Base-by-base conservation (phyloP, 495 filamentous ascomycete genomes). In the Aspergillus funiculosus region DNA sequence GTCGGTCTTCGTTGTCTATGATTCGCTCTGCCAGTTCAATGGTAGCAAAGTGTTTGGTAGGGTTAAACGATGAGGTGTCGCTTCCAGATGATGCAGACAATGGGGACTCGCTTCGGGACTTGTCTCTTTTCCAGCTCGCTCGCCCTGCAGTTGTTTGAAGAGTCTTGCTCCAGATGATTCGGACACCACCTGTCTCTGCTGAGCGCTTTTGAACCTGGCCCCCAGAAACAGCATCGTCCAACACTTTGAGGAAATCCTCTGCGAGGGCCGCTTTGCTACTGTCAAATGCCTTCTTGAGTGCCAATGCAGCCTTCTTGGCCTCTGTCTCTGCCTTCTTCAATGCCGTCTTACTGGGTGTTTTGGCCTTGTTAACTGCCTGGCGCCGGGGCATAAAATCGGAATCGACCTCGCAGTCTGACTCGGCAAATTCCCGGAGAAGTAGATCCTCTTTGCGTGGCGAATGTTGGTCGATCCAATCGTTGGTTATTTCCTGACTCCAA, bases 21-120 rank as follows among this genome's bases (percentile, higher is more conserved):
- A 98, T 84, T 47, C 89, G 90, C 42, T 85, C 79, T 0, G 91
- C 85, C 3, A 98, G 77, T 53, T 97, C 90, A 58, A 98, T 96
- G 8, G 64, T 76, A 5, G 87, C 87, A 52, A 82, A 60, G 58
- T 95, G 87, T 22, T 72, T 69, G 46, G 69, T 29, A 51, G 18
- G 39, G 45, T 21, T 24, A 8, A 24, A 4, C 17, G 40, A 2
- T 17, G 25, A 13, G 18, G 19, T 27, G 22, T 26, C 51, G 14
- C 42, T 26, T 7, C 14, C 17, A 21, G 31, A 38, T n/a, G 48
- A 44, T 11, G 36, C 21, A 4, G 37, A 34, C 11, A 17, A 29
- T 19, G 8, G 8, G 14, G 30, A 30, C 14, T 37, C 51, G 20
- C 43, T 48, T 25, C 51, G 50, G 11, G 59, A 58, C 43, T 61